These are phyloP conservation scores for Kregervanrija pseudodelftensis DNA, from an alignment of 805 yeast genomes.

Conservation along the genomic window DNA sequence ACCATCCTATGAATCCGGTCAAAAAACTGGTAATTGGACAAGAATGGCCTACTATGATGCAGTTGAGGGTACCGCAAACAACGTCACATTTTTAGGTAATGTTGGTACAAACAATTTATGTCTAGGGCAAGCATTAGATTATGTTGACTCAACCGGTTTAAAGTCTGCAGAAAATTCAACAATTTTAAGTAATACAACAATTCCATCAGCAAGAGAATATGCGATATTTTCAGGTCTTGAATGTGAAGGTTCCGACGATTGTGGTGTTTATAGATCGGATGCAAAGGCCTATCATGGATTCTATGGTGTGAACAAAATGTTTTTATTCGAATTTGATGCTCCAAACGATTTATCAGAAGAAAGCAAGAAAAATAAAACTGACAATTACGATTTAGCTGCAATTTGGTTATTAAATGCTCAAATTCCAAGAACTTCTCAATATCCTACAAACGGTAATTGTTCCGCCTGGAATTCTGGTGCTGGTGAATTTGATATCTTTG, in stretches of 20 bases:
- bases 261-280: conserved; percentile 72
- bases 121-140: conserved; percentile 61
- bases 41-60: conserved; percentile 57
- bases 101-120: conserved; percentile 58
- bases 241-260: conserved; percentile 58
- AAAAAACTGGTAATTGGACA: conserved; percentile 42
- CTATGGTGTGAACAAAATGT: conserved; percentile 61
- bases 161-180: conserved; percentile 39
- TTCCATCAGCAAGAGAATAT: conserved; percentile 54
- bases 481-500: conserved; percentile 75
- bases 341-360: conserved; percentile 42
- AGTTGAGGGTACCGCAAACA: conserved; percentile 39
- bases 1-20: conserved; percentile 31
- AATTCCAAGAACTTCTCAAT: conserved; percentile 69
- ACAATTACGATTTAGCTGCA: conserved; percentile 59
- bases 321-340: conserved; percentile 62
- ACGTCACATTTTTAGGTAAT: conserved; percentile 60
- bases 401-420: conserved; percentile 66
- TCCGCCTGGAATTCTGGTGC: conserved; percentile 76
- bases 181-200: conserved; percentile 38
- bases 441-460: conserved; percentile 52
- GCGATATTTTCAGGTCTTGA: conserved; percentile 50
- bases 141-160: conserved; percentile 52
- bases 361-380: conserved; percentile 25
- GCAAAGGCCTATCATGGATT: conserved; percentile 72